Conservation (phyloP, 306 rosid genomes). For the Castanea mollissima region DNA sequence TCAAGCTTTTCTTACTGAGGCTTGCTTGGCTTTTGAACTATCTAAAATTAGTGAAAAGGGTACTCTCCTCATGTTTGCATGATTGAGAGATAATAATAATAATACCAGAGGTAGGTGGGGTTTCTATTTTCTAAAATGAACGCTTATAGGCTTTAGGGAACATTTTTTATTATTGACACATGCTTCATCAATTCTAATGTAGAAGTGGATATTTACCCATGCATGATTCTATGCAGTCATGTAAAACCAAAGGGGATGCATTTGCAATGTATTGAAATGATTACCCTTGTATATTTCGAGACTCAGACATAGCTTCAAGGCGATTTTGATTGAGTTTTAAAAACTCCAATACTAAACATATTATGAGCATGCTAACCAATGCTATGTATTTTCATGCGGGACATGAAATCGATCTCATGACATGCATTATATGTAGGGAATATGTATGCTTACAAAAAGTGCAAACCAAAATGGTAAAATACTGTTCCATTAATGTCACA, state of each 20-base stretch:
- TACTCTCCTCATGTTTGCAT: constrained; percentile 56
- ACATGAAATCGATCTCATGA: background rate
- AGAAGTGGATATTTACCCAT: background rate
- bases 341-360: background rate
- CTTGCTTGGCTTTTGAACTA: constrained; percentile 32
- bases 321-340: background rate
- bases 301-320: no score
- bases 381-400: background rate
- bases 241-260: background rate
- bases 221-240: background rate
- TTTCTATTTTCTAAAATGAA: constrained; percentile 1
- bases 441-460: background rate
- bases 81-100: constrained; percentile 38
- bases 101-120: constrained; percentile 10
- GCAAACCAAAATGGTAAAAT: background rate
- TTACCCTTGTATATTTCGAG: no score
- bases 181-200: background rate
- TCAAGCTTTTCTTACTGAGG: constrained; percentile 21
- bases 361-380: background rate
- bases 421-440: background rate
- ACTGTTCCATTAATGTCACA: background rate
- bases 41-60: constrained; percentile 21
- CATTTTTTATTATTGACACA: background rate
- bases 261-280: background rate
- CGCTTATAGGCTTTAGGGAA: constrained; percentile 1